phyloP scores from a whole-genome alignment of 139 green algal genomes.

The Chlorella sp. region DNA sequence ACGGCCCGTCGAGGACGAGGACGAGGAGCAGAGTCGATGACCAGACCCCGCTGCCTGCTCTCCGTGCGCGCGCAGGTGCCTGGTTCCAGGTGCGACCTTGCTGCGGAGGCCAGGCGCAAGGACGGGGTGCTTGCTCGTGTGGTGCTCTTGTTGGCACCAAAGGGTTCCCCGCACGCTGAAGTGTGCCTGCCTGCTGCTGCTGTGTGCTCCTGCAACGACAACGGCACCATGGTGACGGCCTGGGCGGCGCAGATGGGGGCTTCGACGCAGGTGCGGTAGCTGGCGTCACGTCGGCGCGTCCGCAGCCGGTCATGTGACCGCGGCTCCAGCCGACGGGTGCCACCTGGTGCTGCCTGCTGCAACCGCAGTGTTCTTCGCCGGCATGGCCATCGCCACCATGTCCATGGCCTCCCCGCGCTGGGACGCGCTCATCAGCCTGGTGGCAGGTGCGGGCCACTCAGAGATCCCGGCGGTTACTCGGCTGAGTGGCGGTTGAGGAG shows the following conservation, averaged over 20 bases:
- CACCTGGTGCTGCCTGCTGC: not conserved
- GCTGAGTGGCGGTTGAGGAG: too few relatives aligned
- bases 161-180: not conserved
- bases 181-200: not conserved
- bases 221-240: too few relatives aligned
- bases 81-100: conserved; percentile 1
- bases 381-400: conserved; percentile 15
- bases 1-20: too few relatives aligned
- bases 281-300: not conserved
- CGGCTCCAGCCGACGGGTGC: not conserved
- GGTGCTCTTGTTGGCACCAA: not conserved
- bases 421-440: conserved; percentile 21
- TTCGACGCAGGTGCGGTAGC: not conserved
- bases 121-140: not conserved
- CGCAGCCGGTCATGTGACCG: not conserved
- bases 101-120: not conserved
- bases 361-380: conserved; percentile 27
- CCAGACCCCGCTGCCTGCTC: not conserved
- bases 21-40: too few relatives aligned
- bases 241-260: conserved; percentile 5
- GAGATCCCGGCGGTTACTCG: too few relatives aligned
- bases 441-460: conserved; percentile 16
- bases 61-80: conserved; percentile 3
- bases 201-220: not conserved
- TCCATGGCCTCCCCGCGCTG: conserved; percentile 22